These are phyloP conservation scores for Prunus dulcis DNA, from an alignment of 306 rosid species.

Conservation along the genomic window DNA sequence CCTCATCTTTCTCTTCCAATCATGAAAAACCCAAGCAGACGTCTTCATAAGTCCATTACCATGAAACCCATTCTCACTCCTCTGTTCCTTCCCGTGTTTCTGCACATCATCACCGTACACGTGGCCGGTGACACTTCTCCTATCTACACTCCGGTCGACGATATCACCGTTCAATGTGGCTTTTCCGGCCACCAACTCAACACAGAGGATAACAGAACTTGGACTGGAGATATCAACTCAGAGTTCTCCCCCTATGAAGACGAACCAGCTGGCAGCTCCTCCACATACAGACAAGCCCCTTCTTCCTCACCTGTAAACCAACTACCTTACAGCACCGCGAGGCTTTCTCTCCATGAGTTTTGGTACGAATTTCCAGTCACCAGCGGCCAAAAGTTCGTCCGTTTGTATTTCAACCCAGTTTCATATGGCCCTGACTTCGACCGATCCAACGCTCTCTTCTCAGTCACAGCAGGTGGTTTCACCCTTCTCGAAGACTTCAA, in stretches of 20 bases:
- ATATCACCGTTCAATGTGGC: conserved; percentile 25
- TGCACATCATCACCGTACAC: background rate
- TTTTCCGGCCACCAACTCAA: too few relatives aligned
- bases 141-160: background rate
- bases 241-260: background rate
- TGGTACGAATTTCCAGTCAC: conserved; percentile 21
- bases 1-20: background rate
- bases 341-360: conserved; percentile 12
- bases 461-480: conserved; percentile 44
- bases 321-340: background rate
- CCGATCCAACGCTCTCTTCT: conserved; percentile 37
- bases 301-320: background rate
- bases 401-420: conserved; percentile 46
- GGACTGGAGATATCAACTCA: conserved; percentile 28
- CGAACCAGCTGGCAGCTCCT: background rate
- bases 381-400: conserved; percentile 49
- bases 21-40: too few relatives aligned
- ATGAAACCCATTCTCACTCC: background rate
- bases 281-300: background rate
- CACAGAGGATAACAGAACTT: background rate
- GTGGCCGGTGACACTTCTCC: background rate
- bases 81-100: background rate
- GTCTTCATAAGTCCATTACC: background rate
- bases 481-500: conserved; percentile 26
- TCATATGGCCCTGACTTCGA: background rate